phyloP scores from a whole-genome alignment of 73 alveolate genomes.

The Paramecium biaurelia region DNA sequence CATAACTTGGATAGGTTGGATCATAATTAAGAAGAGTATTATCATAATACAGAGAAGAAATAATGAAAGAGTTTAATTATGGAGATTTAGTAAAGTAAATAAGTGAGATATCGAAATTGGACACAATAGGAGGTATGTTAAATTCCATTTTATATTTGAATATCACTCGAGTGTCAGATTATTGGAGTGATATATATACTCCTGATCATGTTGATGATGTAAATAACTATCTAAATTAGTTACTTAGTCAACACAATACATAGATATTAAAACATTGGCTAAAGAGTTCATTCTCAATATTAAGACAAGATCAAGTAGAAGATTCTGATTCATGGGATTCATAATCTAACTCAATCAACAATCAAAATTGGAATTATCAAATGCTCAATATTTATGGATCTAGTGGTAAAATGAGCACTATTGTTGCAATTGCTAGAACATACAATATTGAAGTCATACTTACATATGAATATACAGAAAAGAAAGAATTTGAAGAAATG shows the following conservation, averaged over 20 bases:
- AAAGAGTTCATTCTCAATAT: neutral
- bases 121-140: neutral
- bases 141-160: neutral
- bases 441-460: neutral
- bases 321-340: conserved; percentile 11
- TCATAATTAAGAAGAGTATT: neutral
- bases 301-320: neutral
- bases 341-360: neutral
- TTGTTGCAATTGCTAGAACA: neutral
- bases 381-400: conserved; percentile 10
- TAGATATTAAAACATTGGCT: neutral
- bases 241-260: neutral
- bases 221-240: neutral
- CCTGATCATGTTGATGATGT: conserved; percentile 14
- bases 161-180: neutral
- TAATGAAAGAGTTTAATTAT: neutral
- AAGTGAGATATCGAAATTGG: neutral
- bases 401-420: conserved; percentile 14
- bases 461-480: neutral
- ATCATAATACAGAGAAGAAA: neutral
- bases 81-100: neutral
- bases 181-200: neutral
- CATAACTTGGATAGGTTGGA: conserved; percentile 5
- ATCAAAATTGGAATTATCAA: neutral
- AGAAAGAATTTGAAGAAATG: conserved; percentile 15